Base-by-base conservation (phyloP, 2,329 filamentous ascomycete species). In the Pezicula neosporulosa region DNA sequence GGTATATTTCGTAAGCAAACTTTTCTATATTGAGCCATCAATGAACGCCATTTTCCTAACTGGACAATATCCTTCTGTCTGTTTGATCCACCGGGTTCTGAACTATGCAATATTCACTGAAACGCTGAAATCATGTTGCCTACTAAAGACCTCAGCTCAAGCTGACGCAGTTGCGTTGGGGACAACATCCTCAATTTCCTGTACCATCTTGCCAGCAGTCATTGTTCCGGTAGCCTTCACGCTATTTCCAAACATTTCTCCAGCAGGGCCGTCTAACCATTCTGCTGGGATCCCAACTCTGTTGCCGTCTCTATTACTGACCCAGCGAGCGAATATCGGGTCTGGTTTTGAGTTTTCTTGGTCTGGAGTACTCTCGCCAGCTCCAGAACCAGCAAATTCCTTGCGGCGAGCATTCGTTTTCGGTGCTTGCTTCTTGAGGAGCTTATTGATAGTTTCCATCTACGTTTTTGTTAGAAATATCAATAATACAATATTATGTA, bases 381-480 rank as follows among this genome's bases (percentile, higher is more conserved):
- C 67, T 10, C 19, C 27, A 12, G 68, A 66, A 27, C 67, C 63
- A 43, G 67, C 49, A 61, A 69, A 48, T 59, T 72, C 51, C 60
- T 66, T 49, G 57, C 69, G 42, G 65, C 76, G 30, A 68, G 76
- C 74, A 58, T 80, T 86, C 51, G 82, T 82, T 69, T 93, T 92
- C 21, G 89, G 86, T 1, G 89, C 87, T 67, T 92, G 89, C 66
- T 92, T 91, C 70, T 91, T 91, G 48, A 94, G 82, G 2, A 94
- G 82, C 63, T 92, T 91, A 75, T 94, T 92, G 78, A 94, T 93
- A 0, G 89, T 94, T 75, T 93, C 89, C 81, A 90, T 89, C 88
- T 92, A 48, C n/a, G 28, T 27, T 44, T 15, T 16, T 44, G 24
- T 16, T 24, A 27, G n/a, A 16, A 8, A 28, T 44, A 21, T 15